These are phyloP conservation scores for Pseudogymnoascus sp. DNA, from an alignment of 2,329 filamentous ascomycete genomes.

Conservation along the genomic window DNA sequence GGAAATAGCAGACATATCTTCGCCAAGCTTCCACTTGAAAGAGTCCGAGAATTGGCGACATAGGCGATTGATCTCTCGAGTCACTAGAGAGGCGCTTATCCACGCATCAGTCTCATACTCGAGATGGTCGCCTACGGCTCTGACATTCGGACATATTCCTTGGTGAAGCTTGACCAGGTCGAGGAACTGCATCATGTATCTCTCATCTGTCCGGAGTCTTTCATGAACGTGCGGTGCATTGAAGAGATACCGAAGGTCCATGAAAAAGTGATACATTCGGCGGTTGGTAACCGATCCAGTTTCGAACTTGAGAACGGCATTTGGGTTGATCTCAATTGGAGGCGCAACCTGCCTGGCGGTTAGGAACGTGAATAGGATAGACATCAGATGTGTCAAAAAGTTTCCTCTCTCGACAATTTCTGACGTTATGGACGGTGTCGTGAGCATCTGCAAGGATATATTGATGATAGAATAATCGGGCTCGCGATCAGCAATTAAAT, in stretches of 20 bases:
- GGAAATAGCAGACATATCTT: constrained; percentile 58
- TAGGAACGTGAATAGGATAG: constrained; percentile 94
- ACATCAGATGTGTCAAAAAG: constrained; percentile 89
- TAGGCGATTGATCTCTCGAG: constrained; percentile 86
- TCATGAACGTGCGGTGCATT: constrained; percentile 82
- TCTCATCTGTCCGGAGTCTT: constrained; percentile 70
- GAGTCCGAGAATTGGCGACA: constrained; percentile 84
- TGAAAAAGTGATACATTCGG: constrained; percentile 95
- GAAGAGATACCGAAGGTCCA: constrained; percentile 86
- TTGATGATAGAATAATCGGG: constrained; percentile 99
- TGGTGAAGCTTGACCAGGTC: constrained; percentile 95
- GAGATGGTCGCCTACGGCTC: constrained; percentile 89
- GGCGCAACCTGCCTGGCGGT: constrained; percentile 94
- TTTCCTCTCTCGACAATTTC: constrained; percentile 94
- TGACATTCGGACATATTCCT: constrained; percentile 88
- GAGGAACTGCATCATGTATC: constrained; percentile 89
- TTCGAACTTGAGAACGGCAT: constrained; percentile 84
- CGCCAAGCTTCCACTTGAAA: constrained; percentile 62
- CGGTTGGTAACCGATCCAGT: constrained; percentile 91
- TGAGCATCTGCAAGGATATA: constrained; percentile 90
- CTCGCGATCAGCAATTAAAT: constrained; percentile 90
- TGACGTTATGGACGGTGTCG: constrained; percentile 90
- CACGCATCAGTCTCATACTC: constrained; percentile 98
- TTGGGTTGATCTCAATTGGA: constrained; percentile 78
- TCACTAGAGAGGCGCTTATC: constrained; percentile 93